A percentile compares a stretch with the other conserved stretches of the same genome.
phyloP scores from a whole-genome alignment of 73 alveolate species.

The Breviolum minutum region DNA sequence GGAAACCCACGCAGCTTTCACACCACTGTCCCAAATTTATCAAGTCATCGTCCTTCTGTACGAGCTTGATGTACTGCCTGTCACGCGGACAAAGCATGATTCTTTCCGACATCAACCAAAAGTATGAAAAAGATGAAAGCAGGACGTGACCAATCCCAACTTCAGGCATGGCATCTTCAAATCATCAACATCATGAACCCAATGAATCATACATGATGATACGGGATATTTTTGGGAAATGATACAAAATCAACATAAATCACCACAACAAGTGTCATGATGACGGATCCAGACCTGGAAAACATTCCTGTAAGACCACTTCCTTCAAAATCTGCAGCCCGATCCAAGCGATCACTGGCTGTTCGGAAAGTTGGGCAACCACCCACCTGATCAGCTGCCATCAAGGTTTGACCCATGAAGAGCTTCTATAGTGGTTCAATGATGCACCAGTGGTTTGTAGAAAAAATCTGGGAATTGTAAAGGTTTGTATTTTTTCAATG shows the following conservation, averaged over 20 bases:
- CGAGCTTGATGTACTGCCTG: slow-evolving; percentile 46
- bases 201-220: background rate
- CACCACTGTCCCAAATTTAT: no score
- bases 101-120: no score
- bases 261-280: background rate
- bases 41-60: slow-evolving; percentile 13
- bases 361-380: slow-evolving; percentile 86
- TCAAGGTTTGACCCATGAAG: background rate
- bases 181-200: background rate
- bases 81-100: background rate
- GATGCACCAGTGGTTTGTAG: background rate
- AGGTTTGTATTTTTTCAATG: background rate
- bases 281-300: slow-evolving; percentile 12
- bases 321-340: slow-evolving; percentile 81
- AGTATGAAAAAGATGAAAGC: background rate
- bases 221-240: background rate
- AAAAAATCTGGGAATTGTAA: background rate
- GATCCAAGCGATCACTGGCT: slow-evolving; percentile 73
- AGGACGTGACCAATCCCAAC: background rate
- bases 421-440: background rate
- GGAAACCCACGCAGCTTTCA: no score
- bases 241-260: background rate
- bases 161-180: background rate
- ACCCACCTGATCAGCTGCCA: slow-evolving; percentile 23
- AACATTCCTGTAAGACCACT: slow-evolving; percentile 63